These are phyloP conservation scores for Xylaria sp. DNA, from an alignment of 2,329 filamentous ascomycete genomes.

Conservation along the genomic window DNA sequence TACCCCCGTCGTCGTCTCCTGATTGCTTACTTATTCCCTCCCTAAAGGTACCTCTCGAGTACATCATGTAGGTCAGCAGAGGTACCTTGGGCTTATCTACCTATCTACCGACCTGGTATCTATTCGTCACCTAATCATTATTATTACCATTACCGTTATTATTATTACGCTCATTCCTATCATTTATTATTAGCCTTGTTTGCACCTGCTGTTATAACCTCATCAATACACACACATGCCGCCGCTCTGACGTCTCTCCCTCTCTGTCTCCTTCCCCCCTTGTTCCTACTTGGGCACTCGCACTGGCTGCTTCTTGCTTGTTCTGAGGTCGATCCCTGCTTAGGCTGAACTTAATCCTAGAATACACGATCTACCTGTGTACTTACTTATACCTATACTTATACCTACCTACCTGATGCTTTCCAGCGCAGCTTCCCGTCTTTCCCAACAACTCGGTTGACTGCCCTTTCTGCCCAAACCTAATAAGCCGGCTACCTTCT, in stretches of 20 bases:
- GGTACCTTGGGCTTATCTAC: constrained; percentile 5
- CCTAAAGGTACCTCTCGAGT: background rate
- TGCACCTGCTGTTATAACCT: background rate
- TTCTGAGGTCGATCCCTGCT: constrained; percentile 38
- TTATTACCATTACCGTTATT: constrained; percentile 22
- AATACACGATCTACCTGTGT: background rate
- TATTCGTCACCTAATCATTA: constrained; percentile 34
- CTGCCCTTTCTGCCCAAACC: constrained; percentile 22
- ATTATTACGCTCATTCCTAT: background rate
- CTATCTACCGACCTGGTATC: background rate
- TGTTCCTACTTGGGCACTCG: constrained; percentile 33
- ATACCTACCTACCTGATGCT: constrained; percentile 9
- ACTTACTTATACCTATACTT: no score
- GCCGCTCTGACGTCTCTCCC: constrained; percentile 12
- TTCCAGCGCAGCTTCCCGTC: constrained; percentile 9
- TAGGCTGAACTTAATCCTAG: constrained; percentile 30
- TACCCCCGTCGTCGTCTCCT: background rate
- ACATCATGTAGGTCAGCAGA: background rate
- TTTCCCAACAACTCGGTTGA: constrained; percentile 25
- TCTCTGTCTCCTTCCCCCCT: background rate
- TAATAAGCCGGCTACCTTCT: background rate
- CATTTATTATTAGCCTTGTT: background rate
- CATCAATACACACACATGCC: constrained; percentile 16
- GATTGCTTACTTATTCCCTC: constrained; percentile 2
- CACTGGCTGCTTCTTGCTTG: constrained; percentile 16